Conservation (phyloP, 148 eudicot genomes). For the Talinum fruticosum region DNA sequence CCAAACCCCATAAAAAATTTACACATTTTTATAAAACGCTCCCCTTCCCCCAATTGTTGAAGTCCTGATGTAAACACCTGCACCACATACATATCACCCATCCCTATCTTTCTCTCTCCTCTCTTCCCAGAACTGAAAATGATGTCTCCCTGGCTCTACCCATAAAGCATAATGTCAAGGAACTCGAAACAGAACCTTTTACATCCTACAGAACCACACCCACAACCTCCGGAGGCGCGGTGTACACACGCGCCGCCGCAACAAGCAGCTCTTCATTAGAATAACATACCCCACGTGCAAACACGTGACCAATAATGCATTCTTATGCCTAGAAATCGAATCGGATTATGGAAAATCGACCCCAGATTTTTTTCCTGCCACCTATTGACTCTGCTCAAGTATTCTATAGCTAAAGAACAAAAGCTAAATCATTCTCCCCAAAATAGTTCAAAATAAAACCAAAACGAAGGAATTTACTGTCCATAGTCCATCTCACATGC, state of each 20-base stretch:
- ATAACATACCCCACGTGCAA: background rate
- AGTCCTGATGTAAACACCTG: constrained; percentile 1
- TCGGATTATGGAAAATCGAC: constrained; percentile 4
- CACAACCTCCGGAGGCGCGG: background rate
- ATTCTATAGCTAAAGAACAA: constrained; percentile 4
- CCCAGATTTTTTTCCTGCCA: background rate
- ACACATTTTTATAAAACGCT: constrained; percentile 9
- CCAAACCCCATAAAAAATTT: constrained; percentile 7
- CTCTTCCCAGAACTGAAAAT: constrained; percentile 24
- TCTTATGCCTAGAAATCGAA: constrained; percentile 11
- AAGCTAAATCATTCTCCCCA: background rate
- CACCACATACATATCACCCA: constrained; percentile 10
- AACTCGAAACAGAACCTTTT: background rate
- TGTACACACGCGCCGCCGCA: background rate
- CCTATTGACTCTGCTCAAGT: constrained; percentile 1
- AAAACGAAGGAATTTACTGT: background rate
- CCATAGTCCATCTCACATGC: constrained; percentile 28
- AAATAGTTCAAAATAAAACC: background rate
- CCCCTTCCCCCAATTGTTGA: constrained; percentile 1
- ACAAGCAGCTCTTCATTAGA: background rate
- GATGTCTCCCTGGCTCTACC: constrained; percentile 17
- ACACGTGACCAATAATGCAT: constrained; percentile 10
- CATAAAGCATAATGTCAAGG: constrained; percentile 3
- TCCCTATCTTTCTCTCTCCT: constrained; percentile 11
- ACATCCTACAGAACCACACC: background rate